A percentile compares a stretch with the other conserved stretches of the same genome.
phyloP scores from a whole-genome alignment of 768 basidiomycete genomes.

The Suillus americanus region DNA sequence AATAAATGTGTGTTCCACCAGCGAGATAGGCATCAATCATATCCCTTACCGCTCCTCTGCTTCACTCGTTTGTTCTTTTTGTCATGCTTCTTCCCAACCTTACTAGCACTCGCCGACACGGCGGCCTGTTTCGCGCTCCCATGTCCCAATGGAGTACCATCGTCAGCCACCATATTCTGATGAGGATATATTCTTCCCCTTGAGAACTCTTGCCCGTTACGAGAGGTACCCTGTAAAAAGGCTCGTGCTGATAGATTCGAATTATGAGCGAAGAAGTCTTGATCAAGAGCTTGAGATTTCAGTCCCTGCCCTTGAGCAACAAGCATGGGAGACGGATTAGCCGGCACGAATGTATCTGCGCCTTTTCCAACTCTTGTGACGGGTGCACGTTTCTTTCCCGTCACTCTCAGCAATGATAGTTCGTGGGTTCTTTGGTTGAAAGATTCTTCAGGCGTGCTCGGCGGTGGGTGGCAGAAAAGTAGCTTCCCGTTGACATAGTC shows the following conservation, averaged over 20 bases:
- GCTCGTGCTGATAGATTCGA: constrained; percentile 54
- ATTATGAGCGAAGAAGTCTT: constrained; percentile 74
- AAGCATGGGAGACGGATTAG: constrained; percentile 29
- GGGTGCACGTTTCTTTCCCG: constrained; percentile 88
- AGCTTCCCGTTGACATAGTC: constrained; percentile 97
- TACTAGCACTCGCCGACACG: constrained; percentile 38
- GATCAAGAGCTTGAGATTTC: constrained; percentile 73
- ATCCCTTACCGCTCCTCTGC: constrained; percentile 91
- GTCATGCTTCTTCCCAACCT: constrained; percentile 75
- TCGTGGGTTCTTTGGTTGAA: constrained; percentile 79
- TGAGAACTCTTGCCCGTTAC: constrained; percentile 58
- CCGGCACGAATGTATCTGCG: constrained; percentile 77
- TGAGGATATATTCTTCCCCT: constrained; percentile 76
- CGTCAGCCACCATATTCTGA: constrained; percentile 75
- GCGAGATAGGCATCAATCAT: constrained; percentile 51
- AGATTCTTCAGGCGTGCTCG: constrained; percentile 55
- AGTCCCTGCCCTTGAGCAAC: constrained; percentile 35
- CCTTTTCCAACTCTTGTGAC: constrained; percentile 80
- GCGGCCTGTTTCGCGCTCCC: constrained; percentile 42
- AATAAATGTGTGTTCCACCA: neutral
- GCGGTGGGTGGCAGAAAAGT: constrained; percentile 89
- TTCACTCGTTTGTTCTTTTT: constrained; percentile 82
- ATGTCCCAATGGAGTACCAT: constrained; percentile 64
- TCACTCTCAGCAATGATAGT: constrained; percentile 54
- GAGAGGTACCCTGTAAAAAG: constrained; percentile 59